Base-by-base conservation (phyloP, 2,329 filamentous ascomycete genomes). In the Diaporthe batatas region DNA sequence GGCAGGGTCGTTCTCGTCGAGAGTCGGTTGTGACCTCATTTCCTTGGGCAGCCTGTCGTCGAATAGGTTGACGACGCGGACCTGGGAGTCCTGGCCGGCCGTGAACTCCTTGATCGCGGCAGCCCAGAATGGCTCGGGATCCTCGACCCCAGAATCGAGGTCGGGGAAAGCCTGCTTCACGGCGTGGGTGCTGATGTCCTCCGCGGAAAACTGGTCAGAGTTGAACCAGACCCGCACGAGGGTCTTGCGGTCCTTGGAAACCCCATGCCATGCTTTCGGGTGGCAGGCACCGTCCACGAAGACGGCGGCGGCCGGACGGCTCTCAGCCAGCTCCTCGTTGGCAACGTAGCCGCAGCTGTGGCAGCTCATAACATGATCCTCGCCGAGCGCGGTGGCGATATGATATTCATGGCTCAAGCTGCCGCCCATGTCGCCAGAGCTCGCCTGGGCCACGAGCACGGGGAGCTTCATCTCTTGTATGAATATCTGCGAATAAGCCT, bases 351-450 rank as follows among this genome's bases (percentile, higher is more conserved):
- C 86, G 80, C 96, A 99, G 14, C 82, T 83, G 29, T 84, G 84
- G 81, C 96, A 99, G 75, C 86, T 91, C 75, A 97, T 90, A 49
- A 99, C 88, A 1, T 90, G 91, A 78, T 99, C 96, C 80, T 98
- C 96, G 10, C 96, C 96, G 65, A 93, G 91, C 0, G 88, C 80
- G 39, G 92, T 94, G 1, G 92, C 88, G 67, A 98, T 92, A 80
- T 98, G 96, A 80, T 97, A 99, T 79, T 99, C 96, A 80, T 99
- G 96, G 81, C 95, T 98, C 49, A 98, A 83, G 76, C 92, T 92
- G 16, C 96, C 96, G 42, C 96, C 96, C 90, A 99, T 99, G 76
- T 94, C 94, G n/a, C 96, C 96, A 0, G 96, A 98, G 80, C 95
- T 95, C 8, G 96, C 96, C 77, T 94, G 91, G 1, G 96, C 96